These are phyloP conservation scores for Fusarium verrucosum DNA, from an alignment of 2,329 filamentous ascomycete genomes.

Conservation along the genomic window DNA sequence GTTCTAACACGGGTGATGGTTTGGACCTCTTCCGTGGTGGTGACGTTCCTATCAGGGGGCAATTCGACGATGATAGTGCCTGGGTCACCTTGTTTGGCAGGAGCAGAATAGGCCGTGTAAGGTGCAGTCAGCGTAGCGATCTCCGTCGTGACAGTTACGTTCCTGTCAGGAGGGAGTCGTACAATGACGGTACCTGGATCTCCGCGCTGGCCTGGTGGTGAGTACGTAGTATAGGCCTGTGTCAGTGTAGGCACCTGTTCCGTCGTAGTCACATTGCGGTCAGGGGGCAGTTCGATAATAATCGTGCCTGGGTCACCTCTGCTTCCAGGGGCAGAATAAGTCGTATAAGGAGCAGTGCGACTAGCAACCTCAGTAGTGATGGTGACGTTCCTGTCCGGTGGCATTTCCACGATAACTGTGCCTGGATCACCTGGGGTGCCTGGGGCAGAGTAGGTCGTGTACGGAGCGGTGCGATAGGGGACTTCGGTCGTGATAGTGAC, in stretches of 20 bases:
- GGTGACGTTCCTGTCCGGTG: constrained; percentile 15
- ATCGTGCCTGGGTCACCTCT: constrained; percentile 20
- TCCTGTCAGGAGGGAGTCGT: constrained; percentile 6
- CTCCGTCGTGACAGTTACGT: constrained; percentile 11
- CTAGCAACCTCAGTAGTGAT: constrained; percentile 18
- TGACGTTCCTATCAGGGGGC: constrained; percentile 20
- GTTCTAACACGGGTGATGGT: constrained; percentile 1
- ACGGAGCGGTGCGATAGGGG: neutral
- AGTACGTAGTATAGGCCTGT: constrained; percentile 10
- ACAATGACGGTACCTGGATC: constrained; percentile 25
- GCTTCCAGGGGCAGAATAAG: constrained; percentile 1
- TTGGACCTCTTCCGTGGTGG: constrained; percentile 4
- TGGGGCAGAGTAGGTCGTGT: constrained; percentile 16
- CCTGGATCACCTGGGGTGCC: constrained; percentile 9
- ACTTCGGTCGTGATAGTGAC: constrained; percentile 17
- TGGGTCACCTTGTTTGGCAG: constrained; percentile 10
- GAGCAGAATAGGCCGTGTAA: constrained; percentile 12
- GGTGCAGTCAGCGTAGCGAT: constrained; percentile 4
- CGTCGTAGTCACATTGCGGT: constrained; percentile 15
- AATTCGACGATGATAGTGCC: constrained; percentile 20
- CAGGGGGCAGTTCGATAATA: constrained; percentile 18
- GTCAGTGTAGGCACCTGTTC: neutral
- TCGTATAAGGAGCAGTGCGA: constrained; percentile 11
- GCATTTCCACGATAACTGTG: constrained; percentile 16
- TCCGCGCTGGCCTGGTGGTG: neutral